phyloP scores from a whole-genome alignment of 164 flowering plant species.

The Sedum album region DNA sequence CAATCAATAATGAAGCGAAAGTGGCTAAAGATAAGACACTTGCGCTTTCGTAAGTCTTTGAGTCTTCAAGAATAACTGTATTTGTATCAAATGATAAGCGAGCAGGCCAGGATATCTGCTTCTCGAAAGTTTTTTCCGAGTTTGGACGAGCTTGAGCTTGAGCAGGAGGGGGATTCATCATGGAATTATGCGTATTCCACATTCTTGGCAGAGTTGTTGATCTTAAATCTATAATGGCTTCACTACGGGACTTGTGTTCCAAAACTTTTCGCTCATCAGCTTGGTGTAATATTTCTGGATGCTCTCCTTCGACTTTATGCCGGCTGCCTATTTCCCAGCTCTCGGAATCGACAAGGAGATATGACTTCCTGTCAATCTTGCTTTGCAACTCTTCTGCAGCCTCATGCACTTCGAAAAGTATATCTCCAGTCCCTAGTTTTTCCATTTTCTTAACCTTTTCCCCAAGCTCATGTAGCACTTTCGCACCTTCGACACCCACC shows the following conservation, averaged over 20 bases:
- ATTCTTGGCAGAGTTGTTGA: constrained; percentile 19
- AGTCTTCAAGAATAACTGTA: constrained; percentile 32
- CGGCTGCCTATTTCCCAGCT: constrained; percentile 68
- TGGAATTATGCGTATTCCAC: constrained; percentile 22
- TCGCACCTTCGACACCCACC: constrained; percentile 77
- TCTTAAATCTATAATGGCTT: constrained; percentile 44
- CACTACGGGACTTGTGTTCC: constrained; percentile 51
- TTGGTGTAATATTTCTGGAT: constrained; percentile 25
- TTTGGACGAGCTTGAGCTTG: constrained; percentile 11
- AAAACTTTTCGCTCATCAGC: constrained; percentile 25
- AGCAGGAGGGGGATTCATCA: constrained; percentile 17
- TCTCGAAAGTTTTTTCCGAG: constrained; percentile 23
- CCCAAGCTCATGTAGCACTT: constrained; percentile 73
- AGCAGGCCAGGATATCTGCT: constrained; percentile 53
- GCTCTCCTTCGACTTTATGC: constrained; percentile 21
- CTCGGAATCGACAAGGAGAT: constrained; percentile 72
- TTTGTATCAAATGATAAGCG: constrained; percentile 24
- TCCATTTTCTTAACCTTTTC: constrained; percentile 75
- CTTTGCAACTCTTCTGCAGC: constrained; percentile 85
- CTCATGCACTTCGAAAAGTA: constrained; percentile 55
- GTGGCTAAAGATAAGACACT: constrained; percentile 74
- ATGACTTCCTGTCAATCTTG: constrained; percentile 71
- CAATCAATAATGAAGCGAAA: constrained; percentile 74
- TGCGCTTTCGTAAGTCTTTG: constrained; percentile 75
- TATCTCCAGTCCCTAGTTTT: constrained; percentile 44